Base-by-base conservation (phyloP, 441 rosid species). In the Jatropha multifida region DNA sequence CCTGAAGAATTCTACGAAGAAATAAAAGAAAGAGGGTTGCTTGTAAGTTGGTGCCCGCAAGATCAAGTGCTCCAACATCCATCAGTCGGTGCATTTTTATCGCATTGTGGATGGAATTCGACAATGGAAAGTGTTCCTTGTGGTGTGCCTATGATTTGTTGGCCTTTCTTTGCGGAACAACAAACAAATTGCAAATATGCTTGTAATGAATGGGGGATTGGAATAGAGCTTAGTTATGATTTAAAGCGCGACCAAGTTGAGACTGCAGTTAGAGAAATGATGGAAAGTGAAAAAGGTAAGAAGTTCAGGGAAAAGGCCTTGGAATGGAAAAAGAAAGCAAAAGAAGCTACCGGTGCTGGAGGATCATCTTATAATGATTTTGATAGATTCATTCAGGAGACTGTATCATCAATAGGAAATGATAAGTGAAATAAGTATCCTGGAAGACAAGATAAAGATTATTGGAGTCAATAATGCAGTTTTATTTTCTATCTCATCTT, bases 261-360 rank as follows among this genome's bases (percentile, higher is more conserved):
- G 71, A 58, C 17, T 27, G 72, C 76, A 56, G 80, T 83, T 54
- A 76, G 48, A 42, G 81, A 81, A 65, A 63, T 81, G 41, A 69
- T 83, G 68, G 84, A 83, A 7, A 77, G 82, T 46, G 69, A 79
- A 37, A 71, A 51, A 0, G 79, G 75, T 8, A 46, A 15, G n/a
- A 59, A 40, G 14, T 67, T 68, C 73, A 77, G 58, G 76, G 72
- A 62, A 42, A 72, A 72, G 64, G 83, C 74, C 27, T 6, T 56
- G 71, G 75, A 73, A 6, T 78, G 82, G 84, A 83, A 76, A 71
- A 48, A 65, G 64, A 70, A 64, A 55, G 86, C 84, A 3, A 66
- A 78, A 56, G 72, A 59, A 42, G 80, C 80, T 20, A 55, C 69
- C 4, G 46, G 15, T 14, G 56, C 71, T 17, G 72, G 77, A 32